phyloP scores from a whole-genome alignment of 192 early-diverging fungal genomes.

The Umbelopsis sp. region DNA sequence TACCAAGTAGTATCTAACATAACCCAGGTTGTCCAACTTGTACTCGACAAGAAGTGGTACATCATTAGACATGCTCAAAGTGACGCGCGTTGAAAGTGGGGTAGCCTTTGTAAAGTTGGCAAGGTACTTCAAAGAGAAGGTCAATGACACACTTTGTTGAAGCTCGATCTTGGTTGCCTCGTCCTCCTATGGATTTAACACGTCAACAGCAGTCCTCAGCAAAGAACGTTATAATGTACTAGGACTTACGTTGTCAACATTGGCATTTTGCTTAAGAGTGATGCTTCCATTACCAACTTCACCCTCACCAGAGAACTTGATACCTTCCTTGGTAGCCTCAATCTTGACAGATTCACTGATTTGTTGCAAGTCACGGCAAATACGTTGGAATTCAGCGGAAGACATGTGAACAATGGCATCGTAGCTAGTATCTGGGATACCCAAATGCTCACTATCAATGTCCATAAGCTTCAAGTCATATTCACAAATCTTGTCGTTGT shows the following conservation, averaged over 20 bases:
- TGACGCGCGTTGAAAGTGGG: constrained; percentile 76
- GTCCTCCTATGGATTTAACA: constrained; percentile 30
- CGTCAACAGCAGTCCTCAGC: neutral
- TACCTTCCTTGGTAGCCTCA: constrained; percentile 90
- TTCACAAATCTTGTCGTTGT: constrained; percentile 77
- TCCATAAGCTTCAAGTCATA: constrained; percentile 99
- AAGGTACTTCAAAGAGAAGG: constrained; percentile 94
- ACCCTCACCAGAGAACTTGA: constrained; percentile 87
- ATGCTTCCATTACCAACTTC: constrained; percentile 88
- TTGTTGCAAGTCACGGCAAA: constrained; percentile 82
- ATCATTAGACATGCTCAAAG: constrained; percentile 81
- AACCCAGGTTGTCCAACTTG: constrained; percentile 84
- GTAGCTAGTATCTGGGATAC: constrained; percentile 94
- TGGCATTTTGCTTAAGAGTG: constrained; percentile 71
- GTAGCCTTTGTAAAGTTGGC: constrained; percentile 95
- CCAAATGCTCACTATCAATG: constrained; percentile 94
- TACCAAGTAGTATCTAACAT: constrained; percentile 92
- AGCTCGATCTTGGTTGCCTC: constrained; percentile 79
- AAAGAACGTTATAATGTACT: neutral
- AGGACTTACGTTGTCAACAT: constrained; percentile 70
- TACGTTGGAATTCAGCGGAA: constrained; percentile 88
- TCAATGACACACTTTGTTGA: constrained; percentile 76
- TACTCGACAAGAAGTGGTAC: constrained; percentile 95
- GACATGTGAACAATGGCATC: constrained; percentile 90
- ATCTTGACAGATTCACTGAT: constrained; percentile 88